Percentiles rank a stretch among this genome's conserved stretches.
phyloP scores from a whole-genome alignment of 2,329 filamentous ascomycete species.

The Colletotrichum godetiae region DNA sequence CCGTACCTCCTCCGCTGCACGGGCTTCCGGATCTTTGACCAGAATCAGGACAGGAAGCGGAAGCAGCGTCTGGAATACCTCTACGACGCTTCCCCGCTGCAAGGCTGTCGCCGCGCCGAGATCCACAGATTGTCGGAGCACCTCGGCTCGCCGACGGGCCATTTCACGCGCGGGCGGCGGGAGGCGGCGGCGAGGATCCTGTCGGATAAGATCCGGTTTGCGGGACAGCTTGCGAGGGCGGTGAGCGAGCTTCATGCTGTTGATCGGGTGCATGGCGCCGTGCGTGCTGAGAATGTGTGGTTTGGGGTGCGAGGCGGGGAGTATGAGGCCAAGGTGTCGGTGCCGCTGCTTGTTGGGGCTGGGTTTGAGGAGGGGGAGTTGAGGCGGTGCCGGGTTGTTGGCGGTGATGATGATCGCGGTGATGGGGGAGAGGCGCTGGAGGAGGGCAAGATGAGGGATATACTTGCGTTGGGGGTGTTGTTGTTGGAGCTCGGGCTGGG shows the following conservation, averaged over 20 bases:
- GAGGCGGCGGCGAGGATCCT: neutral
- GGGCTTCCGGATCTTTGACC: neutral
- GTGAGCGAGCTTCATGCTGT: neutral
- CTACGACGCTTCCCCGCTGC: neutral
- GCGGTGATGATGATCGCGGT: neutral
- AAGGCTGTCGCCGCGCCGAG: neutral
- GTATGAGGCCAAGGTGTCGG: neutral
- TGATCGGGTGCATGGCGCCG: neutral
- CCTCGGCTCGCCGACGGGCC: neutral
- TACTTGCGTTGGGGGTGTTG: neutral
- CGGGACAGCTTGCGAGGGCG: neutral
- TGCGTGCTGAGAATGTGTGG: neutral
- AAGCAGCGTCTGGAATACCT: neutral
- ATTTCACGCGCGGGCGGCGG: neutral
- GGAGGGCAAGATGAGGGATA: neutral
- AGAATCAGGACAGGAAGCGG: neutral
- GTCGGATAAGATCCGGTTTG: neutral
- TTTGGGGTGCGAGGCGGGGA: neutral
- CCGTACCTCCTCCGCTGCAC: neutral
- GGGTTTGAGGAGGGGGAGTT: neutral
- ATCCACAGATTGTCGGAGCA: neutral
- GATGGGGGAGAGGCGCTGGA: neutral
- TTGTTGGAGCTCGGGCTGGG: neutral
- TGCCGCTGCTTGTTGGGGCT: slow-evolving; percentile 1
- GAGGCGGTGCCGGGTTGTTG: neutral